A percentile compares a stretch with the other conserved stretches of the same genome.
Conservation (phyloP, 495 filamentous ascomycete genomes). For the Daldinia decipiens region DNA sequence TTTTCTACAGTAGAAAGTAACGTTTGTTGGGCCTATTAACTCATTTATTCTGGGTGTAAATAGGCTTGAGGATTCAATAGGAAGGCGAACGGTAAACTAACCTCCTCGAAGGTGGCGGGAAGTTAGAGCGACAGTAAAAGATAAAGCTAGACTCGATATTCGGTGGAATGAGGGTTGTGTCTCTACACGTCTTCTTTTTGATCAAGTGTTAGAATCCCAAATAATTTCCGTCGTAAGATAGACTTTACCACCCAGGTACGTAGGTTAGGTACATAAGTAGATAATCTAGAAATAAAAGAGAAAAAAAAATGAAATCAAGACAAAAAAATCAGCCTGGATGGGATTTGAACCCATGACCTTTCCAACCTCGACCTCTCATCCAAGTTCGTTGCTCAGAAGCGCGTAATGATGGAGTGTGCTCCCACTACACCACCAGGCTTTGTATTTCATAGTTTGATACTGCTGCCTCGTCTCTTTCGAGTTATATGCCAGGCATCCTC, state of each 20-base stretch:
- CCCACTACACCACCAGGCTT: not conserved
- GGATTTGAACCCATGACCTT: constrained; percentile 3
- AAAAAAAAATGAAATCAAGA: not conserved
- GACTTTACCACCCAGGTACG: not conserved
- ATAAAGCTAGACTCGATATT: not conserved
- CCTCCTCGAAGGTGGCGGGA: not conserved
- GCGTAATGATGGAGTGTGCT: constrained; percentile 4
- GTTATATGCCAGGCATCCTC: not conserved
- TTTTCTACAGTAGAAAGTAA: not conserved
- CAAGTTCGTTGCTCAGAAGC: not conserved
- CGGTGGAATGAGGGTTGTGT: not conserved
- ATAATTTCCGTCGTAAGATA: not conserved
- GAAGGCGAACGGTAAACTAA: not conserved
- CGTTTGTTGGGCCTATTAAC: not conserved
- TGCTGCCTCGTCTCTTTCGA: not conserved
- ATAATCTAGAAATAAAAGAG: not conserved
- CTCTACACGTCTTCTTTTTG: not conserved
- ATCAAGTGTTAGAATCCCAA: not conserved
- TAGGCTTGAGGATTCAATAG: not conserved
- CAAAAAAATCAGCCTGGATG: not conserved
- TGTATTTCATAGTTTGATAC: not conserved
- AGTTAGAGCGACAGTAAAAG: not conserved
- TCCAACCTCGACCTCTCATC: constrained; percentile 5
- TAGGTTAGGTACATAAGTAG: too few species aligned
- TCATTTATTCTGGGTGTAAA: not conserved